Base-by-base conservation (phyloP, 176 grass and related monocot genomes). In the Bromus sterilis region DNA sequence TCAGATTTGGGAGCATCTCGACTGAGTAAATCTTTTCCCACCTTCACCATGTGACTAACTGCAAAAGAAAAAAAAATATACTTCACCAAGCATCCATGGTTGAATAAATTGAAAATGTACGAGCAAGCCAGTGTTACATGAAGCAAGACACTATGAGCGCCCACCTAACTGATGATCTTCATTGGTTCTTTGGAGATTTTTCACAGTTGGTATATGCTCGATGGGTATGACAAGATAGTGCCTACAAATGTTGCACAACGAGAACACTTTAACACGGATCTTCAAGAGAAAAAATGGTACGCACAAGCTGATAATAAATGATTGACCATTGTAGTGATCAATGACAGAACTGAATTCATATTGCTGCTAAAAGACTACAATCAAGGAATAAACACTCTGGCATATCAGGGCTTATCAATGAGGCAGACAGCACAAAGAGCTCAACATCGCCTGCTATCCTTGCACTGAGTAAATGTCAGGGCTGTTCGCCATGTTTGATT, bases 201-300 rank as follows among this genome's bases (percentile, higher is more conserved):
- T 79, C 13, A 99, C 84, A 62, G 96, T 99, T 28, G 84, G 75
- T 82, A 99, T 89, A 85, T 99, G 93, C 29, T 91, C 77, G 18
- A 95, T 68, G 44, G 96, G 96, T 90, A 95, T 90, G 76, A 95
- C 91, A 72, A 99, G 90, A 86, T 95, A 99, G 77, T 95, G 96
- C 77, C 96, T 99, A 63, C n/a, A 81, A 81, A 82, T 4, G 56
- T 76, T 20, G 43, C 26, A 56, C 16, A 82, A 9, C 23, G 21
- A 31, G 26, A 31, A 3, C 1, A 74, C 26, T 3, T 23, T 43
- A 18, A 78, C 44, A 71, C 18, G 51, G 67, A 62, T 44, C 7
- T 76, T 64, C 2, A 70, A 56, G 55, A 24, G 11, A 56, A 57
- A 9, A 74, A 25, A 21, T 35, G 21, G 4, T 6, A 16, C 34